These are phyloP conservation scores for Cicer arietinum DNA, from an alignment of 306 rosid species.

Conservation along the genomic window DNA sequence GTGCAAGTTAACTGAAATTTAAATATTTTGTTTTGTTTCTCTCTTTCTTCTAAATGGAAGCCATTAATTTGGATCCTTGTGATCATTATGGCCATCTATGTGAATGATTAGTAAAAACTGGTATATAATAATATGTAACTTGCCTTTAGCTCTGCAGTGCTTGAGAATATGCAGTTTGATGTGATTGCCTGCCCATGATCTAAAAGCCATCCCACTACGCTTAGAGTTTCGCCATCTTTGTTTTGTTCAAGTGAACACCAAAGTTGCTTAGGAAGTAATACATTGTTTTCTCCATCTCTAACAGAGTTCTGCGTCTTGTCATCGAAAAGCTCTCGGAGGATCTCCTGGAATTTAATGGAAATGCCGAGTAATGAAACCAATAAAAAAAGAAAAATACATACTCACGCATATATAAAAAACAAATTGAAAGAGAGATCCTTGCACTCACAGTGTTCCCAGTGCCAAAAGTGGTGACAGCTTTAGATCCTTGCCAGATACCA, in stretches of 20 bases:
- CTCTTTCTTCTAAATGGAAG: background rate
- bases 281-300: constrained; percentile 61
- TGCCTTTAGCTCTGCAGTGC: constrained; percentile 68
- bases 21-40: constrained; percentile 14
- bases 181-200: constrained; percentile 72
- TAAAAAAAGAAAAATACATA: constrained; percentile 5
- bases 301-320: constrained; percentile 47
- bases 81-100: constrained; percentile 27
- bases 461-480: constrained; percentile 55
- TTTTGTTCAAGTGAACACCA: constrained; percentile 79
- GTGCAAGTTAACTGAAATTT: background rate
- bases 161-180: constrained; percentile 78
- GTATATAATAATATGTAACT: constrained; percentile 46
- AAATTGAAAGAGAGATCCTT: constrained; percentile 31
- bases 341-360: constrained; percentile 51
- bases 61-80: background rate
- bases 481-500: constrained; percentile 79
- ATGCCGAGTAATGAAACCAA: constrained; percentile 22
- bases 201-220: constrained; percentile 95
- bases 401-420: background rate
- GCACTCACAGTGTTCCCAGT: constrained; percentile 61
- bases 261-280: constrained; percentile 86
- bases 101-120: constrained; percentile 16
- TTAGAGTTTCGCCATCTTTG: constrained; percentile 58
- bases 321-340: constrained; percentile 57